A percentile compares a stretch with the other conserved stretches of the same genome.
These are phyloP conservation scores for Coffea canephora DNA, from an alignment of 257 asterid species.

Conservation along the genomic window DNA sequence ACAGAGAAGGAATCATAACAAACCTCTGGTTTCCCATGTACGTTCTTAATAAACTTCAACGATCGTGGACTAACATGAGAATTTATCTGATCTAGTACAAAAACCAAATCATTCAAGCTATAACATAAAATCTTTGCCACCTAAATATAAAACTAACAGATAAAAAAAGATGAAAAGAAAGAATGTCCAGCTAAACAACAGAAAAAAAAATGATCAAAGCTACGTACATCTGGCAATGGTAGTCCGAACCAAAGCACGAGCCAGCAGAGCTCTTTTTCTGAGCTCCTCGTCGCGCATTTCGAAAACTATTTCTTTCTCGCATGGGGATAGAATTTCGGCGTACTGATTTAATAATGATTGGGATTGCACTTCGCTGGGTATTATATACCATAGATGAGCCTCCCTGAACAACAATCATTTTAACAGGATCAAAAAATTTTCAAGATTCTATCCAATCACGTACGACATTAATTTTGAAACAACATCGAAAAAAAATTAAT, in stretches of 20 bases:
- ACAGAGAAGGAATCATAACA: slow-evolving; percentile 33
- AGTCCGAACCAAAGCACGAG: slow-evolving; percentile 77
- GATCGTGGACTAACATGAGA: slow-evolving; percentile 60
- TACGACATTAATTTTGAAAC: background rate
- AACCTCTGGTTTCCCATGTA: slow-evolving; percentile 91
- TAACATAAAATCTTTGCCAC: background rate
- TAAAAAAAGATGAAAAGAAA: no score
- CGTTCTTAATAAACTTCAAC: slow-evolving; percentile 63
- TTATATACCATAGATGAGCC: slow-evolving; percentile 79
- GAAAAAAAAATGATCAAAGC: background rate
- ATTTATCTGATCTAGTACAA: slow-evolving; percentile 70
- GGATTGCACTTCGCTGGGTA: slow-evolving; percentile 63
- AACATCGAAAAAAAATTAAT: background rate
- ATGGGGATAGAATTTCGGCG: slow-evolving; percentile 60
- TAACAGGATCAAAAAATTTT: background rate
- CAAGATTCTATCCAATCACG: background rate
- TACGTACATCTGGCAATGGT: slow-evolving; percentile 76
- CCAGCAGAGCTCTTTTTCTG: slow-evolving; percentile 65
- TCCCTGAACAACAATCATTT: slow-evolving; percentile 42
- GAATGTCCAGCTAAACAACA: no score
- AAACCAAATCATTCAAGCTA: slow-evolving; percentile 14
- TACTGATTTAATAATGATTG: slow-evolving; percentile 56
- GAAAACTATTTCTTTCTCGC: slow-evolving; percentile 61
- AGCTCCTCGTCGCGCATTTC: slow-evolving; percentile 50
- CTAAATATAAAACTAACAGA: background rate